Percentiles rank a stretch among this genome's conserved stretches.
These are phyloP conservation scores for Amauroascus niger DNA, from an alignment of 2,329 filamentous ascomycete species.

Conservation along the genomic window DNA sequence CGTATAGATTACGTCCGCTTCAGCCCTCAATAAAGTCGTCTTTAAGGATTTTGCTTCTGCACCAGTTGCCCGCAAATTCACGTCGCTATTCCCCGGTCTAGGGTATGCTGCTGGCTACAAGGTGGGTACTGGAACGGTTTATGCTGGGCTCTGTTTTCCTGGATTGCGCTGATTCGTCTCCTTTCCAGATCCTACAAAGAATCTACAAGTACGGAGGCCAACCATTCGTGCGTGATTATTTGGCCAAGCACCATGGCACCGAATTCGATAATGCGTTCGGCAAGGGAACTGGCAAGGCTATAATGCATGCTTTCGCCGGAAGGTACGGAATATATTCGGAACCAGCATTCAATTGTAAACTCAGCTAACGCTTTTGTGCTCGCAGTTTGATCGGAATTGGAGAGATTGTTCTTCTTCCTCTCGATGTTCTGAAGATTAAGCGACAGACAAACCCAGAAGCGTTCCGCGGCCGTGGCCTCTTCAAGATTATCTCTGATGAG, in stretches of 20 bases:
- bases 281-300: constrained; percentile 93
- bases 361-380: constrained; percentile 14
- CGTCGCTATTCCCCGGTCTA: constrained; percentile 91
- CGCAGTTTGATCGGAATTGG: constrained; percentile 84
- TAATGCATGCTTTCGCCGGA: constrained; percentile 94
- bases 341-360: not conserved
- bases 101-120: constrained; percentile 98
- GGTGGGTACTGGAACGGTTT: constrained; percentile 37
- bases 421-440: constrained; percentile 99
- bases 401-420: constrained; percentile 86
- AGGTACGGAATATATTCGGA: constrained; percentile 44
- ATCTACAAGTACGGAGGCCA: constrained; percentile 99
- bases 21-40: constrained; percentile 77
- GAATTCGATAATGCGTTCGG: constrained; percentile 85
- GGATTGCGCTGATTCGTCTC: not conserved
- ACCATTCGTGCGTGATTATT: constrained; percentile 85
- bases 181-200: constrained; percentile 65
- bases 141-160: not conserved
- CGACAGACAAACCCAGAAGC: constrained; percentile 98
- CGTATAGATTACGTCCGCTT: constrained; percentile 45
- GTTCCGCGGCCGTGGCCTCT: constrained; percentile 83
- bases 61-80: constrained; percentile 64
- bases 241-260: constrained; percentile 66
- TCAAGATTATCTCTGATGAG: constrained; percentile 85
- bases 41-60: constrained; percentile 82